Percentiles rank a stretch among this genome's conserved stretches.
Conservation (phyloP, 345 rosid species). For the Sapria himalayana region DNA sequence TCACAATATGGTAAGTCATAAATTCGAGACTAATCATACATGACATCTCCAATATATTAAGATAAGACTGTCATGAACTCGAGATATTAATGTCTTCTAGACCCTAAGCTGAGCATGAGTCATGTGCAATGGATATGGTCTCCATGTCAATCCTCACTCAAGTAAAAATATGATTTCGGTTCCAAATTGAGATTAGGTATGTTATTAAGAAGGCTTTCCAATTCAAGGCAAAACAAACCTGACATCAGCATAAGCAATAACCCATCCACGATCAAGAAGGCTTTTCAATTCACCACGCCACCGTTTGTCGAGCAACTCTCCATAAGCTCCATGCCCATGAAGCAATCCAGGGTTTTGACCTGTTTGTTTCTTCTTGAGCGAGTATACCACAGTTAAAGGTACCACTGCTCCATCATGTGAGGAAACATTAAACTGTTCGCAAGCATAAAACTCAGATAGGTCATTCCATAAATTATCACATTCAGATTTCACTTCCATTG, state of each 20-base stretch:
- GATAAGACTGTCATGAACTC: too few species aligned
- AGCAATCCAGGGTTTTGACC: slow-evolving; percentile 48
- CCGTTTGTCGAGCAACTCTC: slow-evolving; percentile 74
- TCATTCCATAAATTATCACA: slow-evolving; percentile 73
- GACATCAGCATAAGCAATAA: slow-evolving; percentile 86
- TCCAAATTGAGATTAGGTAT: too few species aligned
- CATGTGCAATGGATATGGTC: too few species aligned
- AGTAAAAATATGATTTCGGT: too few species aligned
- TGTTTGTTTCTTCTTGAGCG: slow-evolving; percentile 24
- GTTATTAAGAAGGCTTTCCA: too few species aligned
- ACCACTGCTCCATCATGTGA: slow-evolving; percentile 55
- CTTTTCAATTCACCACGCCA: slow-evolving; percentile 88
- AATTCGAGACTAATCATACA: too few species aligned
- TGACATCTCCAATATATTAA: too few species aligned
- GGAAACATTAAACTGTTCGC: slow-evolving; percentile 45
- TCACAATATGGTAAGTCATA: too few species aligned
- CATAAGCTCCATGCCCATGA: slow-evolving; percentile 92
- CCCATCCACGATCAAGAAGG: slow-evolving; percentile 97
- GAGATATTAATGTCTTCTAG: too few species aligned
- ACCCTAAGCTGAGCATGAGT: too few species aligned
- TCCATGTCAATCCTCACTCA: too few species aligned
- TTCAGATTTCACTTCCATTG: slow-evolving; percentile 23
- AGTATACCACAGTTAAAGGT: slow-evolving; percentile 64
- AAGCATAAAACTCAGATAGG: slow-evolving; percentile 70
- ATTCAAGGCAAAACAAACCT: slow-evolving; percentile 26